Evolutionary conservation across 2,329 filamentous ascomycete genomes (phyloP).

Genomic region (Parastagonospora nodorum): DNA sequence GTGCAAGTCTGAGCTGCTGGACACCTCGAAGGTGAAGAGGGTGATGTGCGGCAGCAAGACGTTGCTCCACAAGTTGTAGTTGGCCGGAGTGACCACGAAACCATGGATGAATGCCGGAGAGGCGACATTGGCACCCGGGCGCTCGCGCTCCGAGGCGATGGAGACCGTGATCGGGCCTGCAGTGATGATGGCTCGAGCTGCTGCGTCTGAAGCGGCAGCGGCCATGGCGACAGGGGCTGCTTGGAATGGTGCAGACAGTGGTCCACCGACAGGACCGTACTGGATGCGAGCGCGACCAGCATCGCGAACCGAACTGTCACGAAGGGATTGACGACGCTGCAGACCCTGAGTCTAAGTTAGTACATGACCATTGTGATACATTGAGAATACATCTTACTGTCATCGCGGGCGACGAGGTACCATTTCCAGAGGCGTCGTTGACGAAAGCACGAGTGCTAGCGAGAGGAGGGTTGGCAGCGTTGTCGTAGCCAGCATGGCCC

Average conservation of each 20-base stretch:
- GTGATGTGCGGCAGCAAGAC: slow-evolving; percentile 17
- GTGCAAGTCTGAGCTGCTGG: slow-evolving; percentile 13
- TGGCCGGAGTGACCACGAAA: background rate
- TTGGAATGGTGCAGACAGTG: background rate
- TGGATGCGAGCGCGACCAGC: background rate
- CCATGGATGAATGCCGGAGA: slow-evolving; percentile 19
- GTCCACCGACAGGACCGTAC: background rate
- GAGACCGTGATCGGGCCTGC: slow-evolving; percentile 11
- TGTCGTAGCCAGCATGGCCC: no score
- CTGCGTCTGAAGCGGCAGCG: background rate
- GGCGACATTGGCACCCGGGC: slow-evolving; percentile 1
- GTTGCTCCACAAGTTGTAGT: slow-evolving; percentile 9
- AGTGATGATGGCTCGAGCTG: background rate
- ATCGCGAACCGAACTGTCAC: background rate
- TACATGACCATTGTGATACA: background rate
- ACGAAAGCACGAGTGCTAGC: no score
- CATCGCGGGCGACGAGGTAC: no score
- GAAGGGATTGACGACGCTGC: background rate
- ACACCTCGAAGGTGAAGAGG: slow-evolving; percentile 15
- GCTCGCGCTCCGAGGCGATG: slow-evolving; percentile 16
- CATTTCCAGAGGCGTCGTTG: no score
- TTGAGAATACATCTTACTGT: background rate
- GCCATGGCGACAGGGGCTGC: background rate
- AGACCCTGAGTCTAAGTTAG: background rate
- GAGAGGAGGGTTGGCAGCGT: no score